Evolutionary conservation across 306 rosid species (phyloP), one percentile per base, ranked within the genome.

Genomic region (Cotoneaster glaucophyllus): DNA sequence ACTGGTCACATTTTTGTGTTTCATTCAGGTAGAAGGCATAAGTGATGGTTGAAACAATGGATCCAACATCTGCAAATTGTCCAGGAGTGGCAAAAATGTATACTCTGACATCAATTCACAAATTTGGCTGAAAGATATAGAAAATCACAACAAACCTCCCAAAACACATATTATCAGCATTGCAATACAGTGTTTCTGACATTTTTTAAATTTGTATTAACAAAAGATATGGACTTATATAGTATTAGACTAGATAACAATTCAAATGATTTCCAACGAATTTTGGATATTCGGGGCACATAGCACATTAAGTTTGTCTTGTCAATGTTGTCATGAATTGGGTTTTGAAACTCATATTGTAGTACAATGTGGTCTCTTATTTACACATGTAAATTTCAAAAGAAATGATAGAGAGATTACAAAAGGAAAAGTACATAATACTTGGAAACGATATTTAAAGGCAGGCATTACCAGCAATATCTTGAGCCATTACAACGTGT

Each of bases 21-120:
- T 87, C 78, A 63, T 83, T 75, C 37, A 87, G 85, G 89, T 88
- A 93, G 86, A 88, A 93, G 61, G 98, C 87, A 53, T 91, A 91
- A 86, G 81, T 87, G 80, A 93, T 86, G 67, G 90, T 86, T 53
- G 96, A 90, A 70, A 85, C 97, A 81, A 90, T 63, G 70, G 79
- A 83, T 77, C 96, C 97, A 69, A 86, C 86, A 84, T 90, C 98
- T 93, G 90, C 24, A 18, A 81, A 84, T 44, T 68, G 59, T 72
- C 77, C 29, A 44, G 25, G 65, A 62, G 34, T 14, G 26, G 44
- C 4, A 62, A 18, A 37, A 56, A 54, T 39, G 44, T 54, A 54
- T n/a, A 79, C 22, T 62, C 19, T 62, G 44, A 17, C 19, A 65
- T 73, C 29, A 61, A 59, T 56, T 57, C 45, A 43, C 25, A 66